These are phyloP conservation scores for Leccinellum albellum DNA, from an alignment of 768 basidiomycete species.

Conservation along the genomic window DNA sequence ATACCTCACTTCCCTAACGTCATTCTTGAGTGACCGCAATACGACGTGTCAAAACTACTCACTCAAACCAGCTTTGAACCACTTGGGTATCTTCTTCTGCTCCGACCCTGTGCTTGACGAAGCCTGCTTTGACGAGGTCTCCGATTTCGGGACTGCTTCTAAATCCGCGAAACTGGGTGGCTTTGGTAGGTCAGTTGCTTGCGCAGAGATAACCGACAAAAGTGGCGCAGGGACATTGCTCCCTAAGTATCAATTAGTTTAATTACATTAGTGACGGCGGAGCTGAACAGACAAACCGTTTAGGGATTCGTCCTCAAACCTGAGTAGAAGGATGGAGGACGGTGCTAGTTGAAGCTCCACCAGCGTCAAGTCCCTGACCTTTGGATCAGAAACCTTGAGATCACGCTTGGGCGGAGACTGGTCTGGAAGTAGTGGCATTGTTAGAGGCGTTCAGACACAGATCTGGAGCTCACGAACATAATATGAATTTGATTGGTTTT, in stretches of 20 bases:
- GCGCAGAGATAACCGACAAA: conserved; percentile 47
- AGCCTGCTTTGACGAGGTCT: conserved; percentile 7
- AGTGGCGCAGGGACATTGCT: conserved; percentile 62
- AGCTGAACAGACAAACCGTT: conserved; percentile 47
- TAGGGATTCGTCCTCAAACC: conserved; percentile 67
- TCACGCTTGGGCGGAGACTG: conserved; percentile 82
- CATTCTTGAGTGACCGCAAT: background rate
- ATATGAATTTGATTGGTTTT: conserved; percentile 74
- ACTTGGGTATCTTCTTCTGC: conserved; percentile 67
- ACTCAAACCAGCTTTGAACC: conserved; percentile 71
- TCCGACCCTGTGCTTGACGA: conserved; percentile 24
- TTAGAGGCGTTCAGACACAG: background rate
- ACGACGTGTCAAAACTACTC: conserved; percentile 18
- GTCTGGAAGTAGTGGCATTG: conserved; percentile 40
- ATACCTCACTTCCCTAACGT: conserved; percentile 28
- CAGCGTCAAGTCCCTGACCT: conserved; percentile 64
- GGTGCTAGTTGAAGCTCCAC: conserved; percentile 73
- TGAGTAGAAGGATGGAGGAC: conserved; percentile 70
- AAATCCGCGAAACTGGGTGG: conserved; percentile 41
- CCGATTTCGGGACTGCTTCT: conserved; percentile 5
- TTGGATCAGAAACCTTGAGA: conserved; percentile 74
- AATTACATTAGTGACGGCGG: background rate
- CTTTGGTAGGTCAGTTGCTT: conserved; percentile 63
- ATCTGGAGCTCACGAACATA: conserved; percentile 54
- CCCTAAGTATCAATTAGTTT: conserved; percentile 37